These are phyloP conservation scores for Silene conica DNA, from an alignment of 148 eudicot species.

Conservation along the genomic window DNA sequence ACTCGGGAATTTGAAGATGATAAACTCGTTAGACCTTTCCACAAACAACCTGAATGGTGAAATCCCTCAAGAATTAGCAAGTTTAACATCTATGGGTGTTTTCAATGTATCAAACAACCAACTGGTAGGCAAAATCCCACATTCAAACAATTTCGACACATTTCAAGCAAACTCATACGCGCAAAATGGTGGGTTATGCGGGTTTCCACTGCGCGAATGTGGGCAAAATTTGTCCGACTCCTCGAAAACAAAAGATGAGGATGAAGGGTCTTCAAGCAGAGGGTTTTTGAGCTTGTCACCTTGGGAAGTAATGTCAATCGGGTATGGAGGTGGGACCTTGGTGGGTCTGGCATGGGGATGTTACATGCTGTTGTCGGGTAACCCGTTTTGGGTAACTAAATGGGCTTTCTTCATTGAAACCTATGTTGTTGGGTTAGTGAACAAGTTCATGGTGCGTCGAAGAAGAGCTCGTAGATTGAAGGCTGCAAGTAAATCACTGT, in stretches of 20 bases:
- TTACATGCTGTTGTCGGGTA: conserved; percentile 16
- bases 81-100: conserved; percentile 17
- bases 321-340: conserved; percentile 15
- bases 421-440: background rate
- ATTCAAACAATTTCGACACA: conserved; percentile 17
- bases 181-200: conserved; percentile 23
- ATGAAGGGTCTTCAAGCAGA: background rate
- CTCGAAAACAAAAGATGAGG: too few relatives aligned
- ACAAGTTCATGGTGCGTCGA: background rate
- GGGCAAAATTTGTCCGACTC: background rate
- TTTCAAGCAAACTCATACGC: conserved; percentile 21
- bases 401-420: background rate
- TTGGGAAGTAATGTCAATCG: conserved; percentile 13
- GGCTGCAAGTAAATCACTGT: background rate
- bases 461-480: background rate
- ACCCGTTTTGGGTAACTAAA: conserved; percentile 15
- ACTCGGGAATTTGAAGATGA: conserved; percentile 15
- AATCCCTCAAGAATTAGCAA: conserved; percentile 28
- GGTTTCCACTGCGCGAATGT: conserved; percentile 18
- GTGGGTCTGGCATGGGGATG: conserved; percentile 19
- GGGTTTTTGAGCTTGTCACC: background rate
- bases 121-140: conserved; percentile 22
- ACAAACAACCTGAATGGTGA: conserved; percentile 19
- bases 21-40: conserved; percentile 38
- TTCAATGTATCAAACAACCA: conserved; percentile 22